Evolutionary conservation across 495 filamentous ascomycete genomes (phyloP).

Genomic region (Penicillium turbatum): DNA sequence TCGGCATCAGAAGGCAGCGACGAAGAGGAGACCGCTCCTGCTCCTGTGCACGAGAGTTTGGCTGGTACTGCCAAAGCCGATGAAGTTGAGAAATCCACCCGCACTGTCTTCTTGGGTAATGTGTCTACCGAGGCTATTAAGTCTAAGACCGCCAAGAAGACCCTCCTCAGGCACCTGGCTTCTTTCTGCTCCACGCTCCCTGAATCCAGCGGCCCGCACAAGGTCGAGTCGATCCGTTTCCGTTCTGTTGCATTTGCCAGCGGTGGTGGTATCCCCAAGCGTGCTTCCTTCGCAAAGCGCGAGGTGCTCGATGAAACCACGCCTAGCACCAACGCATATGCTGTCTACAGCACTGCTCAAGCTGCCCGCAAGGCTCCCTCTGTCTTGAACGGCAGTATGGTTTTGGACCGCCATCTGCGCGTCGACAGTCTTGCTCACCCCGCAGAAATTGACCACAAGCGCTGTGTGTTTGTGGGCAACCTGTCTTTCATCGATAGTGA

Average conservation of each 20-base stretch:
- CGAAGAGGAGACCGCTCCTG: conserved; percentile 17
- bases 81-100: conserved; percentile 78
- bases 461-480: conserved; percentile 96
- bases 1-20: conserved; percentile 6
- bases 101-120: conserved; percentile 92
- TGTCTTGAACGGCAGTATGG: conserved; percentile 73
- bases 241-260: conserved; percentile 78
- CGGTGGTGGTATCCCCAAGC: conserved; percentile 73
- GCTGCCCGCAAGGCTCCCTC: conserved; percentile 73
- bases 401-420: conserved; percentile 83
- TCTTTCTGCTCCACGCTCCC: conserved; percentile 52
- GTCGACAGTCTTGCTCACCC: conserved; percentile 91
- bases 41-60: conserved; percentile 57
- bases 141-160: conserved; percentile 73
- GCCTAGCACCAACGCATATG: conserved; percentile 91
- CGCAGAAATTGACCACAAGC: conserved; percentile 69
- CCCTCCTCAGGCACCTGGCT: conserved; percentile 61
- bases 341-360: conserved; percentile 68
- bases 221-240: conserved; percentile 86
- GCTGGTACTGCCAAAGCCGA: conserved; percentile 32
- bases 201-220: conserved; percentile 50
- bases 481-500: conserved; percentile 92
- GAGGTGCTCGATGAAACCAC: conserved; percentile 82
- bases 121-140: conserved; percentile 77
- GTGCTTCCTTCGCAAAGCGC: conserved; percentile 79